A percentile compares a stretch with the other conserved stretches of the same genome.
These are phyloP conservation scores for Caryocar brasiliense DNA, from an alignment of 441 rosid species.

Conservation along the genomic window DNA sequence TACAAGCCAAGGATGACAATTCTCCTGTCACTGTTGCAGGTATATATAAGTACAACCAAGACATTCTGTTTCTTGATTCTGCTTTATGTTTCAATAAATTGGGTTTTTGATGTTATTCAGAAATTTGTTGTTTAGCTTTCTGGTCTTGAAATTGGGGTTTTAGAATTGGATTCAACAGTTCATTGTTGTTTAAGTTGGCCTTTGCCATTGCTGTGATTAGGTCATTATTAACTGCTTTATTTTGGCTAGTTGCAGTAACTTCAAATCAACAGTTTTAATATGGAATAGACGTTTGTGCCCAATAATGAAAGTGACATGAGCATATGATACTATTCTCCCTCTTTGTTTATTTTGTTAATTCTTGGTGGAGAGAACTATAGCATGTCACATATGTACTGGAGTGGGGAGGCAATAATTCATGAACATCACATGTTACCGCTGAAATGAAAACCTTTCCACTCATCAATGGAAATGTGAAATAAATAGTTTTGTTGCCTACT, in stretches of 20 bases:
- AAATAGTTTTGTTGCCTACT: neutral
- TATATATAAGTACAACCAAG: neutral
- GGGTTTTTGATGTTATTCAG: slow-evolving; percentile 4
- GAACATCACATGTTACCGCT: slow-evolving; percentile 1
- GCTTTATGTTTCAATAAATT: neutral
- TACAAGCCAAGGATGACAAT: slow-evolving; percentile 53
- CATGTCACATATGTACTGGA: neutral
- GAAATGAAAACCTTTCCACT: neutral
- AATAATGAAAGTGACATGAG: neutral
- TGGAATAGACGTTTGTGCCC: neutral
- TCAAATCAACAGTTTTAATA: neutral
- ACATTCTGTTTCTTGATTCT: neutral
- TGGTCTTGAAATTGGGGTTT: neutral
- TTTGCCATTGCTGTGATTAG: neutral
- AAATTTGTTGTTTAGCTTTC: neutral
- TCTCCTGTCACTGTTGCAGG: slow-evolving; percentile 64
- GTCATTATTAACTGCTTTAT: neutral
- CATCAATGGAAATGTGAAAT: neutral
- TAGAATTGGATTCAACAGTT: neutral
- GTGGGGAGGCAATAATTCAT: neutral
- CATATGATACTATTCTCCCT: neutral
- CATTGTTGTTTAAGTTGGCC: neutral
- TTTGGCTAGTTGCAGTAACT: neutral
- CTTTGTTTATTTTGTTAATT: neutral
- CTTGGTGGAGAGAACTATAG: neutral